Conservation (phyloP, 1,284 basidiomycete species). For the Earliella scabrosa region DNA sequence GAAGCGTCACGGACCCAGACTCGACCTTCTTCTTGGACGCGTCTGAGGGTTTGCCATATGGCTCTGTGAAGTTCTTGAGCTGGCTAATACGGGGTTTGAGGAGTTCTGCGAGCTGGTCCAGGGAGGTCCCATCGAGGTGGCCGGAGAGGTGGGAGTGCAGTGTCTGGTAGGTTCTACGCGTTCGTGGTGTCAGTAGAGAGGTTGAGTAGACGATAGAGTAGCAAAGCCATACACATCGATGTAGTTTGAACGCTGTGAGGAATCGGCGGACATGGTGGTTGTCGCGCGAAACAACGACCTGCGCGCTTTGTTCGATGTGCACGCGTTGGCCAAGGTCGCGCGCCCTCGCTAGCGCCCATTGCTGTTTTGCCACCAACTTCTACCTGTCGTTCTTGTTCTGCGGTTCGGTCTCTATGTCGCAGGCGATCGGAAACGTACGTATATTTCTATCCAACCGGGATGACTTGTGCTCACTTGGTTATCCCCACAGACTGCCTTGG, state of each 20-base stretch:
- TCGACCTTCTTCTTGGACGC: conserved; percentile 70
- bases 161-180: conserved; percentile 63
- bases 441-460: too few species aligned
- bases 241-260: conserved; percentile 53
- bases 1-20: conserved; percentile 64
- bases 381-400: conserved; percentile 5
- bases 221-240: conserved; percentile 55
- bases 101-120: conserved; percentile 60
- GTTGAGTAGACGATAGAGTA: background rate
- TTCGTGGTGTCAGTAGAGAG: background rate
- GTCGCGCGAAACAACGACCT: conserved; percentile 24
- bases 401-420: conserved; percentile 61
- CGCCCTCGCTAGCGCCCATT: conserved; percentile 6
- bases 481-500: conserved; percentile 90
- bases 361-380: conserved; percentile 16
- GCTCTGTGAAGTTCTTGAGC: conserved; percentile 57
- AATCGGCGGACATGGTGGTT: conserved; percentile 45
- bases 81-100: conserved; percentile 59
- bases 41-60: conserved; percentile 70
- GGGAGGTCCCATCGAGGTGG: conserved; percentile 56
- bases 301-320: conserved; percentile 16
- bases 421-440: conserved; percentile 70
- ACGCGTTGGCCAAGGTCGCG: conserved; percentile 13
- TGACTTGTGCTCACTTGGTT: background rate
- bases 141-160: conserved; percentile 65